Percentiles rank a stretch among this genome's conserved stretches.
phyloP scores from a whole-genome alignment of 495 filamentous ascomycete species.

The Glarea lozoyensis region DNA sequence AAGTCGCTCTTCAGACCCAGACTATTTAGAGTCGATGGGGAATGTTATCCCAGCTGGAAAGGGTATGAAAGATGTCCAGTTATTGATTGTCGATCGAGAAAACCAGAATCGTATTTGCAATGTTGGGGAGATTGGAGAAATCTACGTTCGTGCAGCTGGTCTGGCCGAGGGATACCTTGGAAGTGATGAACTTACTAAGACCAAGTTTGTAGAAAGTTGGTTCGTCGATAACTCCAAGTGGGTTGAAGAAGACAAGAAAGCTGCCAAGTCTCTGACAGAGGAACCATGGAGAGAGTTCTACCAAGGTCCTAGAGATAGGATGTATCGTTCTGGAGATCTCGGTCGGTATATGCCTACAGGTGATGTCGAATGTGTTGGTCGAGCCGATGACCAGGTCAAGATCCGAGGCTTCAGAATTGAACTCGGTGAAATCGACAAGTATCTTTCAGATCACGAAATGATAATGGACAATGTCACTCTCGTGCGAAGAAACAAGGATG shows the following conservation, averaged over 20 bases:
- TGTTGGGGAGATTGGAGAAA: conserved; percentile 78
- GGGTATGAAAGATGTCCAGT: conserved; percentile 90
- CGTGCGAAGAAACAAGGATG: conserved; percentile 77
- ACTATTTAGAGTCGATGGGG: conserved; percentile 59
- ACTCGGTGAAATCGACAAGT: conserved; percentile 86
- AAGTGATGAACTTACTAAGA: conserved; percentile 55
- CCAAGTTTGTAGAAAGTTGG: conserved; percentile 86
- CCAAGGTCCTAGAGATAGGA: conserved; percentile 73
- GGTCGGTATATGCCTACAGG: conserved; percentile 68
- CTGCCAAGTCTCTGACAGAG: conserved; percentile 24
- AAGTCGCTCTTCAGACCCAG: conserved; percentile 53
- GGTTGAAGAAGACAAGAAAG: conserved; percentile 54
- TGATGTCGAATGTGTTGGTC: conserved; percentile 64
- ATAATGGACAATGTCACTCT: conserved; percentile 84
- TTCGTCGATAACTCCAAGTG: conserved; percentile 72
- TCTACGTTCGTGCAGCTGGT: conserved; percentile 81
- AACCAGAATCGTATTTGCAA: conserved; percentile 62
- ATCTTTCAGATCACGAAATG: conserved; percentile 67
- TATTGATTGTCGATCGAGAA: conserved; percentile 80
- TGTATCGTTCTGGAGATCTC: conserved; percentile 80
- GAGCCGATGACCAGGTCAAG: conserved; percentile 88
- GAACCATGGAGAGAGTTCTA: conserved; percentile 75
- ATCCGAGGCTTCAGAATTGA: conserved; percentile 95
- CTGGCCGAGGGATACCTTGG: conserved; percentile 83
- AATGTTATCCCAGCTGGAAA: conserved; percentile 80